Evolutionary conservation across 257 asterid species (phyloP), one percentile per base, ranked within the genome.

Genomic region (Solanum peruvianum): DNA sequence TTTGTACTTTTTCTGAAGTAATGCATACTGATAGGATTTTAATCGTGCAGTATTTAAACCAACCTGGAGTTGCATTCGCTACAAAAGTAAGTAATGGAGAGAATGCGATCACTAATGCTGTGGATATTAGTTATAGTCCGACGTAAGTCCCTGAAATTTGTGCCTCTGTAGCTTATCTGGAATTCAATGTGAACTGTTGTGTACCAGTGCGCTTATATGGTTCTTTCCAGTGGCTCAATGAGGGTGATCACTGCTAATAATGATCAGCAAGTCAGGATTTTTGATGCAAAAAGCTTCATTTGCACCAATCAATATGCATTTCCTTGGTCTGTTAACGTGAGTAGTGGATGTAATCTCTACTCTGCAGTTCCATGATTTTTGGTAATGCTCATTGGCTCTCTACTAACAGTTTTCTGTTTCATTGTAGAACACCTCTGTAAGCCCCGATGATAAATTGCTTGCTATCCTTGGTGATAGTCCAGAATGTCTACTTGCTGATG

Each of bases 321-420:
- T 89, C 99, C 99, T 2, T 96, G 99, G 99, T 96, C 98, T 78
- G 99, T 95, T 21, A 96, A 96, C 75, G 99, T 96, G 87, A 93
- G 99, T 93, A 58, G 67, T 64, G 37, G 49, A 1, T 85, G 35
- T 82, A 42, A 41, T 72, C 71, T 49, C 70, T 27, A 15, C 18
- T 67, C 39, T 45, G n/a, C 62, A 20, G n/a, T 23, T 21, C 5
- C 73, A 27, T 27, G 15, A 25, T n/a, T 31, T 41, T 85, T 71
- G 66, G 10, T 23, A 49, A 47, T 86, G 13, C 56, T 47, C 66
- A 9, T 70, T 62, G 27, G 67, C 18, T 47, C 66, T 80, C 85
- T 47, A 80, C 87, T 73, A 37, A 85, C 45, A 27, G n/a, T 25
- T 47, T 29, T 71, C 41, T 75, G 25, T 23, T 60, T 76, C 64